phyloP scores from a whole-genome alignment of 2,329 filamentous ascomycete genomes.

The Fusarium sp. region DNA sequence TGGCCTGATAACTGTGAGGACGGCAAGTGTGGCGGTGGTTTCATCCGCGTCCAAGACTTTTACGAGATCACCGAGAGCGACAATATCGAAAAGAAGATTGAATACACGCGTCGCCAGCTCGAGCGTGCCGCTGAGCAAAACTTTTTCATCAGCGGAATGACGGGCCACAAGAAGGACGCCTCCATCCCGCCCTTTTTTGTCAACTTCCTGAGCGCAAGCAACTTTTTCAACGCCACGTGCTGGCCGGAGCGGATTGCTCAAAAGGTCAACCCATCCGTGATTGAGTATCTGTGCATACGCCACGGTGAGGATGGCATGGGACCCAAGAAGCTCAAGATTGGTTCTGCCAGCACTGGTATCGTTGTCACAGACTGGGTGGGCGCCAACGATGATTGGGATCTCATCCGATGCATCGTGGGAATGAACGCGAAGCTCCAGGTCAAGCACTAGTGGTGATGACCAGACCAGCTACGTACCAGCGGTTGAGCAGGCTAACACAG shows the following conservation, averaged over 20 bases:
- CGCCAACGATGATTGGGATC: conserved; percentile 87
- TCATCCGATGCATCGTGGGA: conserved; percentile 86
- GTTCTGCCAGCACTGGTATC: conserved; percentile 84
- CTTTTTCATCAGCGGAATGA: conserved; percentile 57
- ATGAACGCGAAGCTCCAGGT: conserved; percentile 82
- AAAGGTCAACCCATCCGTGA: conserved; percentile 83
- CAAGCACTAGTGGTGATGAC: conserved; percentile 49
- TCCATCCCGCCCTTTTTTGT: conserved; percentile 76
- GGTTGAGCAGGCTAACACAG: background rate
- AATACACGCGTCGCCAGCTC: conserved; percentile 79
- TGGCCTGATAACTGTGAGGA: conserved; percentile 94
- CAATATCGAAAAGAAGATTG: conserved; percentile 85
- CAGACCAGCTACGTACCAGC: background rate
- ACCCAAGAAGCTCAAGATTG: conserved; percentile 63
- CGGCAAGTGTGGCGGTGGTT: conserved; percentile 75
- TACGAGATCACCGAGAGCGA: conserved; percentile 84
- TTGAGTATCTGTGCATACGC: conserved; percentile 70
- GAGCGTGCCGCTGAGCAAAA: conserved; percentile 72
- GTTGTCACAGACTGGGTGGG: conserved; percentile 97
- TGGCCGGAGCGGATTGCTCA: conserved; percentile 95
- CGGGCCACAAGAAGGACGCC: conserved; percentile 42
- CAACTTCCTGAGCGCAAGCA: conserved; percentile 91
- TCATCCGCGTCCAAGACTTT: conserved; percentile 91
- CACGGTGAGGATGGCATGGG: conserved; percentile 67
- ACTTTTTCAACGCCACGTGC: conserved; percentile 92